Evolutionary conservation across 305 asterid species (phyloP).

Genomic region (Fraxinus sp.): DNA sequence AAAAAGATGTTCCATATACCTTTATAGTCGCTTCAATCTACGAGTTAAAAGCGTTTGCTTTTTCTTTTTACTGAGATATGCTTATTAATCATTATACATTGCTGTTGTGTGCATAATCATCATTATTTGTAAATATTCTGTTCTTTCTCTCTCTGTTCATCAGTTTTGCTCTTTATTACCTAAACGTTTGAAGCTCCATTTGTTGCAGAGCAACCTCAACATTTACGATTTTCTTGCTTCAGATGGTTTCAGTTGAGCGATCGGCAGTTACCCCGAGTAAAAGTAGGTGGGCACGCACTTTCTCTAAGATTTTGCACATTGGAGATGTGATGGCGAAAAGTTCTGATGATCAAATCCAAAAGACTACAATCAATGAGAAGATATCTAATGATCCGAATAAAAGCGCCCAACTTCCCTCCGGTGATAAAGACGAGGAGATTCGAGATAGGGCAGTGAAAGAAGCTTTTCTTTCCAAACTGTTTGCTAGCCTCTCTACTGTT

Average conservation of each 20-base stretch:
- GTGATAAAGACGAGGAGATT: conserved; percentile 35
- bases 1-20: conserved; percentile 27
- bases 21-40: conserved; percentile 34
- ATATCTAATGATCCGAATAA: conserved; percentile 27
- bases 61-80: conserved; percentile 26
- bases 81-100: conserved; percentile 21
- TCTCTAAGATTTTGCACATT: conserved; percentile 41
- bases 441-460: conserved; percentile 32
- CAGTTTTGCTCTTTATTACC: neutral
- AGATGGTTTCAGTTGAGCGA: conserved; percentile 47
- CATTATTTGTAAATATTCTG: conserved; percentile 31
- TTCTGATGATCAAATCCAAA: conserved; percentile 15
- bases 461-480: conserved; percentile 71
- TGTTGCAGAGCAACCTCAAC: neutral
- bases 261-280: conserved; percentile 36
- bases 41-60: conserved; percentile 39
- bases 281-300: conserved; percentile 36
- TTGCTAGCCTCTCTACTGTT: conserved; percentile 62
- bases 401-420: conserved; percentile 11
- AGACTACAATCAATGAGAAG: conserved; percentile 33
- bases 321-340: conserved; percentile 24
- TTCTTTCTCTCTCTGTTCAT: conserved; percentile 24
- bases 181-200: neutral
- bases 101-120: conserved; percentile 33
- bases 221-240: conserved; percentile 20